Conservation (phyloP, 1,139 yeast genomes). For the Entelexis paramagnoliae region DNA sequence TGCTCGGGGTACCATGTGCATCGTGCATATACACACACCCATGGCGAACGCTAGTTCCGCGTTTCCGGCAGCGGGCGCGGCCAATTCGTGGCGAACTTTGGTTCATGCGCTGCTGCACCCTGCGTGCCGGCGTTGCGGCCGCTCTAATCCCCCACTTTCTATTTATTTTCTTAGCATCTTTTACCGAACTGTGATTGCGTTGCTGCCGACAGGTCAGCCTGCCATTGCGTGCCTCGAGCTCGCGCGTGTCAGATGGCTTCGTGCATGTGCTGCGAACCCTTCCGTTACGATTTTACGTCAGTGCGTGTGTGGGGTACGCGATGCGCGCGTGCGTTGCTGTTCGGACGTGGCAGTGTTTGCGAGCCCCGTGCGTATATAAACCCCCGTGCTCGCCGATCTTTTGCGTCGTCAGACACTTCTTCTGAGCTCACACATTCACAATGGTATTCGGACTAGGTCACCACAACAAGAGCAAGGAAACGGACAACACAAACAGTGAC, state of each 20-base stretch:
- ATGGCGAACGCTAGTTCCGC: not conserved
- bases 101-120: too few species aligned
- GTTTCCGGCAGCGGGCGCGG: not conserved
- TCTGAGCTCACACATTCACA: not conserved
- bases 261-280: constrained; percentile 2
- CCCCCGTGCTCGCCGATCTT: too few species aligned
- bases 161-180: not conserved
- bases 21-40: not conserved
- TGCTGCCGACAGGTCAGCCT: not conserved
- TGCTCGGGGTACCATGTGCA: not conserved
- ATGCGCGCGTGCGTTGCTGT: not conserved
- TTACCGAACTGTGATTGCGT: not conserved
- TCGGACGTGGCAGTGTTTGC: not conserved
- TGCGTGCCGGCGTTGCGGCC: too few species aligned
- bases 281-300: not conserved
- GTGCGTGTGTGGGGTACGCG: constrained; percentile 5
- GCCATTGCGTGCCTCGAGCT: not conserved
- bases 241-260: constrained; percentile 1
- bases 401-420: not conserved
- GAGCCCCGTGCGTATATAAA: not conserved
- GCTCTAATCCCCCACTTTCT: too few species aligned
- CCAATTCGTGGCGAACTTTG: too few species aligned
- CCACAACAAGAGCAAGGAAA: not conserved
- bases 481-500: constrained; percentile 3
- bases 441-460: constrained; percentile 12